Evolutionary conservation across 306 rosid genomes (phyloP), one percentile per base, ranked within the genome.

Genomic region (Prunus davidiana): DNA sequence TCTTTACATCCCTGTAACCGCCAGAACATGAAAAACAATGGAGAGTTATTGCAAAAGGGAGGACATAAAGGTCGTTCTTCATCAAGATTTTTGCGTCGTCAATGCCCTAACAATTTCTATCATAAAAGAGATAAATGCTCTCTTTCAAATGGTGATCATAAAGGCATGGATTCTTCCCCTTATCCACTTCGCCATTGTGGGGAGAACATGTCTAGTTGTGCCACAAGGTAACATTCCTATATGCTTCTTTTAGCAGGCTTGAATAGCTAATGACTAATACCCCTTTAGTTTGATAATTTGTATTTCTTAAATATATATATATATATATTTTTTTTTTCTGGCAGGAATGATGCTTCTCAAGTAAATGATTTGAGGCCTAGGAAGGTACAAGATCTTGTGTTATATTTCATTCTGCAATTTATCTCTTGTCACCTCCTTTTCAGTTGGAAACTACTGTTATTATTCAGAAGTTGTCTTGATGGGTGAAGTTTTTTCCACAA

Each of bases 271-370:
- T 71, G 76, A 71, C 69, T 77, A n/a, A 76, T 74, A 69, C 55
- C 61, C 32, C 24, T 22, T 58, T 72, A 52, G 27, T 61, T 12
- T 67, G 3, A 65, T 78, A 74, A 71, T 22, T 74, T 79, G 49
- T 62, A 51, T 63, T 57, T 67, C 64, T 62, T 32, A 32, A 5
- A 34, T 34, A 6, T 34, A 34, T 5, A 34, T 34, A 34, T 32
- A 32, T 32, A 4, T 22, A 22, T 22, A 22, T 28, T 3, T 49
- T 32, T 5, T 60, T 12, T 24, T 60, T 74, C 47, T 79, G 45
- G 50, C 72, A 89, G 97, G 85, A 91, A 83, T 78, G 88, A 79
- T 74, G 77, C 72, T 70, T 77, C 64, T 76, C 81, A 73, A 66
- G 82, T 73, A 32, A 74, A 79, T 61, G 80, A 60, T 73, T 64